These are phyloP conservation scores for Ogataea populi-albae DNA, from an alignment of 805 yeast genomes.

Conservation along the genomic window DNA sequence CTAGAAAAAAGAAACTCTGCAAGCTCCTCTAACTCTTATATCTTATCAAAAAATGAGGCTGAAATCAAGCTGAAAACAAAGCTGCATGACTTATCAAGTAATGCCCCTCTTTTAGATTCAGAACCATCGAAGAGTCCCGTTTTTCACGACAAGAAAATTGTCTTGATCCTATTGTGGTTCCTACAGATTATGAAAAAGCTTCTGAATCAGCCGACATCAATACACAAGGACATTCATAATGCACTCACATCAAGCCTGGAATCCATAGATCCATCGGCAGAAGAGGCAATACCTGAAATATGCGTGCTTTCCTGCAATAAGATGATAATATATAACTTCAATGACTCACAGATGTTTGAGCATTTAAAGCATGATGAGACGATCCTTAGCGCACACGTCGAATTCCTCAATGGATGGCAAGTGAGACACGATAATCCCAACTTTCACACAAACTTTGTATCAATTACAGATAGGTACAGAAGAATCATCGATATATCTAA, in stretches of 20 bases:
- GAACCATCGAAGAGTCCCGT: constrained; percentile 18
- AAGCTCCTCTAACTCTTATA: constrained; percentile 6
- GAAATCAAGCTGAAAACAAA: constrained; percentile 12
- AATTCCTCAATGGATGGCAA: constrained; percentile 35
- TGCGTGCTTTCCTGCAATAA: constrained; percentile 28
- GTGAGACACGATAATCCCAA: constrained; percentile 28
- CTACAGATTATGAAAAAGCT: constrained; percentile 28
- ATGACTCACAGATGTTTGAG: constrained; percentile 7
- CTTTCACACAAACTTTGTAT: constrained; percentile 28
- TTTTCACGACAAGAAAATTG: constrained; percentile 29
- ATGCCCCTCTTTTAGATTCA: constrained; percentile 15
- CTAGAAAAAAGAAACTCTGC: constrained; percentile 2
- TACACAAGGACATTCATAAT: constrained; percentile 13
- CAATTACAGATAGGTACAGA: constrained; percentile 22
- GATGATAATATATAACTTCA: constrained; percentile 15
- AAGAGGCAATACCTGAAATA: constrained; percentile 21
- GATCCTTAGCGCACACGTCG: constrained; percentile 27
- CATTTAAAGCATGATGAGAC: constrained; percentile 15
- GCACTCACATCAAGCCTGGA: constrained; percentile 11
- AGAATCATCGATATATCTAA: constrained; percentile 23
- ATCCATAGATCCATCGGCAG: constrained; percentile 19
- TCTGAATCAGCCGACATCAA: constrained; percentile 22
- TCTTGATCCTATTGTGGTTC: constrained; percentile 31
- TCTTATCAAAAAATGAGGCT: constrained; percentile 13
- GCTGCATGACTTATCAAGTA: constrained; percentile 18